A percentile compares a stretch with the other conserved stretches of the same genome.
Evolutionary conservation across 148 eudicot genomes (phyloP).

Genomic region (Rhododendron griersonianum): DNA sequence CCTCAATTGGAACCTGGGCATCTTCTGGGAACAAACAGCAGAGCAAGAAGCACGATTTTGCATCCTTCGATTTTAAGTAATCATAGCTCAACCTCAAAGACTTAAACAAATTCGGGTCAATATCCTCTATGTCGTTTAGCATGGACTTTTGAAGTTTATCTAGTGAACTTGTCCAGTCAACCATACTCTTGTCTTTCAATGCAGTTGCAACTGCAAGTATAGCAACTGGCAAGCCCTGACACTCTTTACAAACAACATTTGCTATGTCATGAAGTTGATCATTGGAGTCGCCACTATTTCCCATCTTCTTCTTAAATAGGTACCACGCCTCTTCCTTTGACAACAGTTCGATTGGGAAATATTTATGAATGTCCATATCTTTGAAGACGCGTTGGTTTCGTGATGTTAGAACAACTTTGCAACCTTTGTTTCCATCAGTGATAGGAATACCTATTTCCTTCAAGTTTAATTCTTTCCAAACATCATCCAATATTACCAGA

Average conservation of each 20-base stretch:
- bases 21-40: too few species aligned
- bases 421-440: neutral
- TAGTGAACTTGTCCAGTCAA: conserved; percentile 5
- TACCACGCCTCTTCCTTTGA: neutral
- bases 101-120: neutral
- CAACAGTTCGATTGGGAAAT: neutral
- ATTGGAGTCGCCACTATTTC: neutral
- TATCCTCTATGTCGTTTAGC: neutral
- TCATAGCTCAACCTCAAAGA: conserved; percentile 2
- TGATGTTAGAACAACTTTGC: conserved; percentile 19
- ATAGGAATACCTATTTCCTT: conserved; percentile 12
- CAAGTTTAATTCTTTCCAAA: neutral
- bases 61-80: neutral
- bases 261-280: neutral
- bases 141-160: neutral
- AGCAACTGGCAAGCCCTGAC: conserved; percentile 18
- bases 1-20: too few species aligned
- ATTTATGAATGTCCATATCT: neutral
- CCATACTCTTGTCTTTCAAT: neutral
- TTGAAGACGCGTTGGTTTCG: neutral
- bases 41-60: too few species aligned
- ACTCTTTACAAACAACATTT: neutral
- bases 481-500: conserved; percentile 20
- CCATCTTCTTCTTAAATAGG: conserved; percentile 4
- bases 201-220: conserved; percentile 13